Evolutionary conservation across 345 rosid species (phyloP), one percentile per base, ranked within the genome.

Genomic region (Bretschneidera sinensis): DNA sequence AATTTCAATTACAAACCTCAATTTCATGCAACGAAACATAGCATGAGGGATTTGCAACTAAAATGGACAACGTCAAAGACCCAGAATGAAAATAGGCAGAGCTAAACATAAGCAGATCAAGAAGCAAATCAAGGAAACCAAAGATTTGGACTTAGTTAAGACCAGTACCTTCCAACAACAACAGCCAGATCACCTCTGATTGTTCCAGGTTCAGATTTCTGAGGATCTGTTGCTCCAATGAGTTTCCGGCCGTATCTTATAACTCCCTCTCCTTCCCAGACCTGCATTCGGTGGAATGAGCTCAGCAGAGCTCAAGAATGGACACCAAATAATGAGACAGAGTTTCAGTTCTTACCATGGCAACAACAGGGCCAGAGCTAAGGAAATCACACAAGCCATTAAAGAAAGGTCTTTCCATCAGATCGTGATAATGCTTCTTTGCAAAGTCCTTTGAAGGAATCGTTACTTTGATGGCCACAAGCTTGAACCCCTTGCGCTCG

Each of bases 261-360:
- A 69, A 86, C 99, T 9, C 97, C 99, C 70, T 94, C 99, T 66
- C 99, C 99, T 79, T 94, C 99, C 99, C 99, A 94, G 17, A 94
- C 97, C 99, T 92, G 64, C 57, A 76, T 8, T 7, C 17, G 62
- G 48, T 34, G 57, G 39, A 59, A 23, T 33, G 21, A 55, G 54
- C 60, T 51, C 9, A 48, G 34, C 19, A 20, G 9, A 16, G 33
- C 28, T 51, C 19, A 10, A 24, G 55, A 55, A 23, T 59, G 51
- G 28, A 48, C 1, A 31, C 22, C 55, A 35, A 39, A 58, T 9
- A 5, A 20, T 2, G 1, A 45, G 45, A 54, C 10, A 34, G 22
- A 17, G 22, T 18, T 71, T 21, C 1, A 19, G 57, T 61, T 73
- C 72, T 63, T 73, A 94, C 99, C 99, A 94, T 87, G 64, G 96